Evolutionary conservation across 805 yeast genomes (phyloP), one percentile per base, ranked within the genome.

Genomic region (Kuraishia capsulata): DNA sequence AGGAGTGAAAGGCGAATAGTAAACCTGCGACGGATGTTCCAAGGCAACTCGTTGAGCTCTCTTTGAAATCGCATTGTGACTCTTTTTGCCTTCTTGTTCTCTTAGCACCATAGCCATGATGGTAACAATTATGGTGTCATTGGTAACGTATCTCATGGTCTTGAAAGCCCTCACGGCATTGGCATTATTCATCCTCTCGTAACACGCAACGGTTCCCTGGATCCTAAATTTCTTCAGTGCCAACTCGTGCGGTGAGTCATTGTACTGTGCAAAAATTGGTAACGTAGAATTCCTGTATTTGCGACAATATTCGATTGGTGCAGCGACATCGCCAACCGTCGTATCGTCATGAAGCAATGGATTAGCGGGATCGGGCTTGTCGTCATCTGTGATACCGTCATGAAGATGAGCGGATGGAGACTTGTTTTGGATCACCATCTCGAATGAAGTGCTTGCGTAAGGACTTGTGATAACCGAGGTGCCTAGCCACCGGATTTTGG

Each of bases 401-500:
- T 20, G n/a, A 26, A 44, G 37, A 9, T 44, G 44, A 4, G 37
- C 14, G 4, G 42, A 35, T n/a, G 25, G 35, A 3, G 41, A 36
- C 16, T 38, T 42, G 20, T 40, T 37, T 39, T 38, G 33, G 4
- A 44, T 30, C 43, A 42, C 38, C 17, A 44, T 17, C 40, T 43
- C 40, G 16, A 44, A 40, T 6, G 38, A 10, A 10, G 39, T 20
- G 29, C 43, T 40, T 3, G 44, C 44, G 30, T 40, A 41, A 13
- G 37, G 36, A 6, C 41, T 34, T 4, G 41, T 39, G 10, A 35
- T 11, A n/a, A 43, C 44, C 8, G 44, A 35, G 2, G 46, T 44
- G 13, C 48, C 48, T 10, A 44, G 44, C 37, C 44, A 42, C 16
- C 48, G 38, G 18, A 44, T 36, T 28, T 31, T 38, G n/a, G 46